phyloP scores from a whole-genome alignment of 371 early-diverging fungal genomes.

The Smittium culicis region DNA sequence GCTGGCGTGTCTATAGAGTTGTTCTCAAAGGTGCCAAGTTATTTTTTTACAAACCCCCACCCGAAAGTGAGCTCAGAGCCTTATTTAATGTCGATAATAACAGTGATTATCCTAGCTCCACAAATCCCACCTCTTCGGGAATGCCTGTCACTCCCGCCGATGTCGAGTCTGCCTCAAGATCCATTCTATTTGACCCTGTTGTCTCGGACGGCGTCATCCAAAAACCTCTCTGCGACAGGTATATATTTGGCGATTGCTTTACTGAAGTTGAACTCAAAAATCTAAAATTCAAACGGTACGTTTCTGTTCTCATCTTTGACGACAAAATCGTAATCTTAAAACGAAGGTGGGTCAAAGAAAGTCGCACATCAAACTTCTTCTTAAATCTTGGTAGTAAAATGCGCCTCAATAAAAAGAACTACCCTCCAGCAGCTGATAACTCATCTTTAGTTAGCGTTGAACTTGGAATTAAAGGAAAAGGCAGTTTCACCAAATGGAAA shows the following conservation, averaged over 20 bases:
- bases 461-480: constrained; percentile 39
- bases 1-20: constrained; percentile 68
- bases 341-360: constrained; percentile 43
- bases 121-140: constrained; percentile 31
- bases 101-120: constrained; percentile 24
- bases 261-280: constrained; percentile 42
- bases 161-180: constrained; percentile 37
- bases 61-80: constrained; percentile 42
- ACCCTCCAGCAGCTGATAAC: constrained; percentile 24
- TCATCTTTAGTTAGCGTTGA: constrained; percentile 33
- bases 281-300: constrained; percentile 43
- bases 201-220: constrained; percentile 25
- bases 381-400: constrained; percentile 33
- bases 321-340: constrained; percentile 44
- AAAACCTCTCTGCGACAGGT: constrained; percentile 37
- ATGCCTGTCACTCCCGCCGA: constrained; percentile 40
- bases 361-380: constrained; percentile 37
- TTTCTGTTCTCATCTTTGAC: constrained; percentile 44
- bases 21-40: constrained; percentile 63
- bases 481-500: constrained; percentile 54
- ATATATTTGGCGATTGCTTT: constrained; percentile 48
- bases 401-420: constrained; percentile 24
- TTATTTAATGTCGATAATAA: constrained; percentile 34
- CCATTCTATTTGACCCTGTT: constrained; percentile 39
- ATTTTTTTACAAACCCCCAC: constrained; percentile 58